Conservation (phyloP, 2,329 filamentous ascomycete genomes). For the Aureobasidium sp. region DNA sequence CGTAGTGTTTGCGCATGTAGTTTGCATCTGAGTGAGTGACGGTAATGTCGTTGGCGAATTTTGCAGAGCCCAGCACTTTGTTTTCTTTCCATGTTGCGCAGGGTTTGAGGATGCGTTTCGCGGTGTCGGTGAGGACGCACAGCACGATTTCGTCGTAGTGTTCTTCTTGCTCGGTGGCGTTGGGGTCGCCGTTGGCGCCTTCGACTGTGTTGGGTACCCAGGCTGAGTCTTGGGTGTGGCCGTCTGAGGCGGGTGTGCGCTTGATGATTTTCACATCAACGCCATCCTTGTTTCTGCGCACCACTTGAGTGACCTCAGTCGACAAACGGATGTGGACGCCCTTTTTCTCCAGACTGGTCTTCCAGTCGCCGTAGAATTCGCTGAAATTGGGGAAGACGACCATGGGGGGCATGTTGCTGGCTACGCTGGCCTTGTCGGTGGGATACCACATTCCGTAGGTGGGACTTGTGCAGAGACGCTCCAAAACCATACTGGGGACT, state of each 20-base stretch:
- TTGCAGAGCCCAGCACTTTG: constrained; percentile 59
- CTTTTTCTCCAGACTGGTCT: constrained; percentile 42
- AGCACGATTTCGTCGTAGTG: constrained; percentile 59
- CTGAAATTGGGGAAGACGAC: constrained; percentile 56
- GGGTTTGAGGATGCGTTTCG: constrained; percentile 50
- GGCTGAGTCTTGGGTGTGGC: constrained; percentile 37
- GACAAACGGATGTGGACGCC: constrained; percentile 50
- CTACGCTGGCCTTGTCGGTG: constrained; percentile 38
- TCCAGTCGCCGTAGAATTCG: constrained; percentile 54
- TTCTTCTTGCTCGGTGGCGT: constrained; percentile 36
- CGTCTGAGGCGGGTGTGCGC: constrained; percentile 33
- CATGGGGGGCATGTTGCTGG: constrained; percentile 45
- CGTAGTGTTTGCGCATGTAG: constrained; percentile 62
- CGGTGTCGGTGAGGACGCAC: constrained; percentile 50
- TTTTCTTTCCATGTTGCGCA: constrained; percentile 54
- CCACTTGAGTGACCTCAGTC: constrained; percentile 47
- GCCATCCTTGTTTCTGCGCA: constrained; percentile 43
- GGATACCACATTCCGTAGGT: constrained; percentile 54
- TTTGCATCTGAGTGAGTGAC: constrained; percentile 57
- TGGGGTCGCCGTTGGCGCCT: constrained; percentile 31
- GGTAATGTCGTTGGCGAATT: constrained; percentile 62
- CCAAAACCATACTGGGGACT: constrained; percentile 59
- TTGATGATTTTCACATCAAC: constrained; percentile 43
- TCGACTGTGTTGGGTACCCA: constrained; percentile 30
- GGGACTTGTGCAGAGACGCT: constrained; percentile 41